These are phyloP conservation scores for Skeletonema costatum DNA, from an alignment of 108 stramenopile species.

Conservation along the genomic window DNA sequence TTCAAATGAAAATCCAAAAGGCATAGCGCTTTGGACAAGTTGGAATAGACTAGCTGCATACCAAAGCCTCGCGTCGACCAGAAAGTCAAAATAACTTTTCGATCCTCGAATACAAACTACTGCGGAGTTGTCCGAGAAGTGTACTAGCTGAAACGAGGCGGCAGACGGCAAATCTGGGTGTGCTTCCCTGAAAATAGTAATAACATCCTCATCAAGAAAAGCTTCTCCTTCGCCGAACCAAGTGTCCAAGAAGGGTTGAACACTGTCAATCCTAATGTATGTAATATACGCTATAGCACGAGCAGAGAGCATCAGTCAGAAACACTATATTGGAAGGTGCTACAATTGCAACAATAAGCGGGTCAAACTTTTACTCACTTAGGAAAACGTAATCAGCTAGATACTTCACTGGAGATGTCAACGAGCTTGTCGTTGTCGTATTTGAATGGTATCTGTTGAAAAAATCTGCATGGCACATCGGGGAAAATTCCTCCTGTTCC, in stretches of 20 bases:
- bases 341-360: background rate
- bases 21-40: constrained; percentile 1
- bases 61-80: constrained; percentile 20
- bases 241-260: constrained; percentile 5
- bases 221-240: constrained; percentile 10
- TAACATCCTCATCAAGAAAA: background rate
- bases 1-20: constrained; percentile 12
- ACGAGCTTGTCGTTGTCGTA: background rate
- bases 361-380: background rate
- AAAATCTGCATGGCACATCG: background rate
- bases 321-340: background rate
- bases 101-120: constrained; percentile 7
- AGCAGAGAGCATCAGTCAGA: background rate
- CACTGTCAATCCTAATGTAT: constrained; percentile 4
- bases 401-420: background rate
- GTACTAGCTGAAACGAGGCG: constrained; percentile 2
- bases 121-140: constrained; percentile 1
- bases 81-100: constrained; percentile 9
- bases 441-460: background rate
- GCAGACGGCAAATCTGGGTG: background rate
- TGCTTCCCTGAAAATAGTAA: background rate
- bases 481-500: background rate
- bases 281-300: constrained; percentile 3
- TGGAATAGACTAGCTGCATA: constrained; percentile 13
- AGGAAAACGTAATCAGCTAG: constrained; percentile 8